Base-by-base conservation (phyloP, 805 yeast genomes). In the Pichia nanzhaoensis region DNA sequence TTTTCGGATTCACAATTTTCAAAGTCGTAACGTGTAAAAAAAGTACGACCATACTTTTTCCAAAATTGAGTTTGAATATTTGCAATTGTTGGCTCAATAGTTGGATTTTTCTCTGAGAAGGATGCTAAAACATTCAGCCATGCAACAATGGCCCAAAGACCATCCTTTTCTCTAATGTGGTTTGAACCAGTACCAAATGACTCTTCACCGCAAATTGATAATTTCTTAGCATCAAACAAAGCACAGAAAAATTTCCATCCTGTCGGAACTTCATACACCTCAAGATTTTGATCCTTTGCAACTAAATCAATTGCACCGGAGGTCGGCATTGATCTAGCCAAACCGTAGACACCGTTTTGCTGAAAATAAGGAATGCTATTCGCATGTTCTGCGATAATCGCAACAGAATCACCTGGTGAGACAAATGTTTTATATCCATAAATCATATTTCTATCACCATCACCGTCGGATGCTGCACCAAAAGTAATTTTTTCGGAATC, bases 391-490 rank as follows among this genome's bases (percentile, higher is more conserved):
- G 97, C 90, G 62, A 91, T 91, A 54, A 91, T 91, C 36, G 99
- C 98, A 30, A 91, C 98, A 4, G 95, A 85, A 65, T 91, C 99
- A 62, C 99, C 98, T 8, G 99, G 99, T 1, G 97, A 89, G 13
- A 91, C 98, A 65, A 91, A 91, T 2, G 97, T 77, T 39, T 84
- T 84, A 34, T 87, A 88, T 49, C 99, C 99, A 65, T 93, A 93
- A 59, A 91, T 91, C 99, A 91, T 91, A 65, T 91, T 91, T 69
- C 99, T 80, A 63, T 91, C 99, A 65, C 99, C 99, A 58, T 91
- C 99, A 65, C 99, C 99, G 62, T 88, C 99, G n/a, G 95, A 84
- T 8, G 98, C 98, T 33, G 98, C 98, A 52, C 99, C 99, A 63
- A 91, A 91, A 7, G 91, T 85, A 53, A 90, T 85, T 48, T 78